Evolutionary conservation across 1,284 basidiomycete species (phyloP), one percentile per base, ranked within the genome.

Genomic region (Wolfiporia cocos): DNA sequence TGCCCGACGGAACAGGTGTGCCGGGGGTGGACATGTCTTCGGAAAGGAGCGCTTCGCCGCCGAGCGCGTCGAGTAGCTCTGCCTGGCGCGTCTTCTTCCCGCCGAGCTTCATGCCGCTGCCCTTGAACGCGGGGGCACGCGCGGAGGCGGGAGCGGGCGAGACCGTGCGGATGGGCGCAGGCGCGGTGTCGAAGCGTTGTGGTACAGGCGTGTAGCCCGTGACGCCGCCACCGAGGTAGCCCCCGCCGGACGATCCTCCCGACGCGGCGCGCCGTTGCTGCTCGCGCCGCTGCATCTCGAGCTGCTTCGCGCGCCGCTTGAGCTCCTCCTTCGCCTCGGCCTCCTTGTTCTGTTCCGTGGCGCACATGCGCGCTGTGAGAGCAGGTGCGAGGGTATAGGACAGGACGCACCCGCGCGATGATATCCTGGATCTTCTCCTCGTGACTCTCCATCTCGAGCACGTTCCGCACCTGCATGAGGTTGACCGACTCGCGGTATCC

Each of bases 401-500:
- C 22, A 4, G 37, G 18, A 67, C 82, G 47, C 57, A 92, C 90
- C 62, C 88, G 75, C 17, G 93, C 90, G 55, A 99, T 99, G 63
- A 99, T 99, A 57, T 99, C 96, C 62, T 99, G 94, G 50, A 99
- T 98, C 73, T 97, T 98, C 70, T 99, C 96, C 65, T 99, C 96
- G 67, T 99, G 96, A 66, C 86, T 92, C 70, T 99, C 96, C 86
- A 97, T 98, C 73, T 98, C 96, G 52, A 99, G 69, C 30, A 96
- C 83, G 56, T 76, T 95, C 53, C 91, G 73, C 34, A 99, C 90
- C 65, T 98, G 94, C 63, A 87, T 81, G 37, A 99, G 67, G 58
- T 87, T 92, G 41, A 97, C 88, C 49, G 90, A 86, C 66, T 99
- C 96, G 58, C 93, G 75, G 68, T 95, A 98, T 1, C 96, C 96